Evolutionary conservation across 2,329 filamentous ascomycete genomes (phyloP).

Genomic region (Teratosphaeriaceae sp.): DNA sequence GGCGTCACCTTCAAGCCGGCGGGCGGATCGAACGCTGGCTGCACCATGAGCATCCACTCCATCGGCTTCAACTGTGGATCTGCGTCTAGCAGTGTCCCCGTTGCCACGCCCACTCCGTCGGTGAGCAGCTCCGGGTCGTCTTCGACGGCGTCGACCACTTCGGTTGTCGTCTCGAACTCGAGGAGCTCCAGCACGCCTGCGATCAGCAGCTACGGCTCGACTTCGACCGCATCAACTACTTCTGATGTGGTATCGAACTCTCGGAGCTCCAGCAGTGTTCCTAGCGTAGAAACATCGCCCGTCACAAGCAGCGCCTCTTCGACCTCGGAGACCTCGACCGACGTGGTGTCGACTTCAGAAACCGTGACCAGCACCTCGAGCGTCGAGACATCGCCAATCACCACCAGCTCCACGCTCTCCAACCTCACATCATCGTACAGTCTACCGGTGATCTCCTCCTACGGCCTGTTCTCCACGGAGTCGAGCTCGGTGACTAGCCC

Average conservation of each 20-base stretch:
- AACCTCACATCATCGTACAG: slow-evolving; percentile 3
- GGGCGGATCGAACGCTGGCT: slow-evolving; percentile 35
- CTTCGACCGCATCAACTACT: slow-evolving; percentile 12
- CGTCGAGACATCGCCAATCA: slow-evolving; percentile 16
- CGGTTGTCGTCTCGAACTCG: slow-evolving; percentile 3
- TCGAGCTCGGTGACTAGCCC: slow-evolving; percentile 8
- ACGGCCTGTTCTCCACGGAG: background rate
- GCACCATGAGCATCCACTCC: slow-evolving; percentile 66
- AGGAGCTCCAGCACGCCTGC: background rate
- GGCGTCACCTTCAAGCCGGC: slow-evolving; percentile 61
- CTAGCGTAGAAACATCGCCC: too few relatives aligned
- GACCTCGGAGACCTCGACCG: slow-evolving; percentile 4
- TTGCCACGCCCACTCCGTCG: slow-evolving; percentile 4
- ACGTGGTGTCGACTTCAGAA: background rate
- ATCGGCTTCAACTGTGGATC: slow-evolving; percentile 59
- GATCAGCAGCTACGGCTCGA: background rate
- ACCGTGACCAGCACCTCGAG: slow-evolving; percentile 11
- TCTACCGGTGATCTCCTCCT: background rate
- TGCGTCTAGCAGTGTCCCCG: slow-evolving; percentile 17
- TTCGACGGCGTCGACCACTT: slow-evolving; percentile 8
- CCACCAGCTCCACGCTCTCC: background rate
- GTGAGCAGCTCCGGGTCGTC: slow-evolving; percentile 1
- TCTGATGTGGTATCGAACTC: too few relatives aligned
- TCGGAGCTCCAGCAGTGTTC: too few relatives aligned
- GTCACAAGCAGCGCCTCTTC: slow-evolving; percentile 6